Percentiles rank a stretch among this genome's conserved stretches.
These are phyloP conservation scores for Theileria orientalis DNA, from an alignment of 169 alveolate genomes.

Conservation along the genomic window DNA sequence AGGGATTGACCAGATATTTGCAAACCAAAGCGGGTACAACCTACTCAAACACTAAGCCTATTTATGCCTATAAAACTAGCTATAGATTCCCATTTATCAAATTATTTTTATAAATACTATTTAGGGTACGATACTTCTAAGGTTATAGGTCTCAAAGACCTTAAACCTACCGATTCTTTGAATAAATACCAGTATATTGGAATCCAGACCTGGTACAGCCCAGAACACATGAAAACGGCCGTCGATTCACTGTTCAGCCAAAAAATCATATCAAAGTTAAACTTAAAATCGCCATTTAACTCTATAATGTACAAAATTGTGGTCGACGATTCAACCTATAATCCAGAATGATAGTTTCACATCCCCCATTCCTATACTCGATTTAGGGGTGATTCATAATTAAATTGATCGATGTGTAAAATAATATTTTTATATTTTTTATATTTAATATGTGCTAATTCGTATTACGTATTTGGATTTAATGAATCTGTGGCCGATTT, in stretches of 20 bases:
- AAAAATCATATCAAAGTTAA: slow-evolving; percentile 57
- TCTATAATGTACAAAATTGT: slow-evolving; percentile 69
- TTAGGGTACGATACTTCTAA: neutral
- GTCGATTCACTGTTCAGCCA: slow-evolving; percentile 41
- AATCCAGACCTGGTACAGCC: slow-evolving; percentile 72
- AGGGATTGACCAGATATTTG: slow-evolving; percentile 69
- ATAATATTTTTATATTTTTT: neutral
- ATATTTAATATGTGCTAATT: neutral
- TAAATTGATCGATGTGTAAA: neutral
- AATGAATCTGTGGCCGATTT: neutral
- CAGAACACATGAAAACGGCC: slow-evolving; percentile 59
- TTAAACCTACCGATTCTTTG: slow-evolving; percentile 17
- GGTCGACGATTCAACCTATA: slow-evolving; percentile 72
- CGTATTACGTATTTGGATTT: neutral
- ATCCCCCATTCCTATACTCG: neutral
- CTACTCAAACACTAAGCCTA: neutral
- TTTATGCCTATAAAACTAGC: too few relatives aligned
- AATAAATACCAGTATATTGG: slow-evolving; percentile 60
- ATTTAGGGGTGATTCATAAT: neutral
- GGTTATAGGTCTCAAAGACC: neutral
- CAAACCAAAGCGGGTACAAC: slow-evolving; percentile 72
- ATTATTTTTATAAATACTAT: too few relatives aligned
- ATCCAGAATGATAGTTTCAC: slow-evolving; percentile 2
- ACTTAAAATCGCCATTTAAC: slow-evolving; percentile 47
- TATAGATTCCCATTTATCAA: too few relatives aligned